Percentiles rank a stretch among this genome's conserved stretches.
phyloP scores from a whole-genome alignment of 768 basidiomycete species.

The Tricholoma hemisulphureum region DNA sequence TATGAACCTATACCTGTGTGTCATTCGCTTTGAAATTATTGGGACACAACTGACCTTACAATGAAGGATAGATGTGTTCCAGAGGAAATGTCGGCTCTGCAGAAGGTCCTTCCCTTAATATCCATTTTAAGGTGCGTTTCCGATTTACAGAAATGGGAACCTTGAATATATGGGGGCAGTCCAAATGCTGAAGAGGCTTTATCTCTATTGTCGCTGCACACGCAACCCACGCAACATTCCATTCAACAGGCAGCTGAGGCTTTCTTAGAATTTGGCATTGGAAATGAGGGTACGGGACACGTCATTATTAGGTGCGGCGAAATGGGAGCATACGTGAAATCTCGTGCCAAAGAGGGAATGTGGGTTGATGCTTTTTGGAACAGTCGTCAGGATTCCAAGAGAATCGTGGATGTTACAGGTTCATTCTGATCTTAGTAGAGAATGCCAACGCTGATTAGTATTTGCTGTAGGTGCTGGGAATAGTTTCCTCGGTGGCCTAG shows the following conservation, averaged over 20 bases:
- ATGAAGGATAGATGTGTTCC: conserved; percentile 75
- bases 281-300: conserved; percentile 45
- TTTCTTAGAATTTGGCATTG: conserved; percentile 63
- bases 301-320: conserved; percentile 76
- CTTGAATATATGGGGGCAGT: conserved; percentile 33
- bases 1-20: conserved; percentile 88
- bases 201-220: conserved; percentile 52
- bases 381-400: conserved; percentile 34
- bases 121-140: conserved; percentile 62
- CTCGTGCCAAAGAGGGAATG: conserved; percentile 30
- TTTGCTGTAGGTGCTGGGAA: conserved; percentile 76
- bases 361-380: conserved; percentile 83
- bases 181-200: conserved; percentile 88
- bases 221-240: conserved; percentile 42
- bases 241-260: conserved; percentile 67
- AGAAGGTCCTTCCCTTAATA: conserved; percentile 55
- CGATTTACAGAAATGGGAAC: neutral
- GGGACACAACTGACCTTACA: neutral
- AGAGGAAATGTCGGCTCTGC: conserved; percentile 69
- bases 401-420: conserved; percentile 84
- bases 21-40: conserved; percentile 8
- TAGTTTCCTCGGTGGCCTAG: conserved; percentile 80
- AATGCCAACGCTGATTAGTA: neutral
- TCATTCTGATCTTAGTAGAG: conserved; percentile 12
- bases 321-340: conserved; percentile 67